Evolutionary conservation across 805 yeast species (phyloP).

Genomic region (Starmerella powellii): DNA sequence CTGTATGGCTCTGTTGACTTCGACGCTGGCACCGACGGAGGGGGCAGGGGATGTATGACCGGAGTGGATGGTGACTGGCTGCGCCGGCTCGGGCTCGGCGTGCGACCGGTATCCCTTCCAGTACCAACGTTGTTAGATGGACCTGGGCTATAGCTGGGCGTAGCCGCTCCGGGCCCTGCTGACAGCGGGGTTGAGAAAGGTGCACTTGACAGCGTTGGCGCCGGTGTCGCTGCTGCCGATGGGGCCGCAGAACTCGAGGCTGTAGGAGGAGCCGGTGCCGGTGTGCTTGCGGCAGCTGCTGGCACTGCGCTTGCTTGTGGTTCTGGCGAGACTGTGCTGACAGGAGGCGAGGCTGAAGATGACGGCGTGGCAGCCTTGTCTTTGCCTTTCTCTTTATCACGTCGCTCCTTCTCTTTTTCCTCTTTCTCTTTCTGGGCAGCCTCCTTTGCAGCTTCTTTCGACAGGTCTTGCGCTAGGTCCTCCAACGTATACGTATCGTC

Average conservation of each 20-base stretch:
- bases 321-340: not conserved
- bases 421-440: constrained; percentile 20
- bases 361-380: constrained; percentile 18
- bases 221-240: too few relatives aligned
- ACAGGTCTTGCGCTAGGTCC: constrained; percentile 29
- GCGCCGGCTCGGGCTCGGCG: constrained; percentile 17
- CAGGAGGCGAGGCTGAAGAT: constrained; percentile 8
- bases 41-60: constrained; percentile 24
- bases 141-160: too few relatives aligned
- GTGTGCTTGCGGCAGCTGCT: constrained; percentile 10
- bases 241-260: not conserved
- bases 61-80: constrained; percentile 16
- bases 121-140: too few relatives aligned
- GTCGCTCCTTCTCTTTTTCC: constrained; percentile 17
- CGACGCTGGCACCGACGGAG: constrained; percentile 22
- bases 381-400: constrained; percentile 20
- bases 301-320: not conserved
- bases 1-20: constrained; percentile 15
- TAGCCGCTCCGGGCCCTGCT: too few relatives aligned
- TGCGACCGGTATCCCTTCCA: not conserved
- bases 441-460: constrained; percentile 29
- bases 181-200: too few relatives aligned
- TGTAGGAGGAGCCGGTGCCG: constrained; percentile 5
- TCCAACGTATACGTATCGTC: constrained; percentile 28
- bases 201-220: too few relatives aligned